Evolutionary conservation across 1,284 basidiomycete species (phyloP), one percentile per base, ranked within the genome.

Genomic region (Stereum hirsutum): DNA sequence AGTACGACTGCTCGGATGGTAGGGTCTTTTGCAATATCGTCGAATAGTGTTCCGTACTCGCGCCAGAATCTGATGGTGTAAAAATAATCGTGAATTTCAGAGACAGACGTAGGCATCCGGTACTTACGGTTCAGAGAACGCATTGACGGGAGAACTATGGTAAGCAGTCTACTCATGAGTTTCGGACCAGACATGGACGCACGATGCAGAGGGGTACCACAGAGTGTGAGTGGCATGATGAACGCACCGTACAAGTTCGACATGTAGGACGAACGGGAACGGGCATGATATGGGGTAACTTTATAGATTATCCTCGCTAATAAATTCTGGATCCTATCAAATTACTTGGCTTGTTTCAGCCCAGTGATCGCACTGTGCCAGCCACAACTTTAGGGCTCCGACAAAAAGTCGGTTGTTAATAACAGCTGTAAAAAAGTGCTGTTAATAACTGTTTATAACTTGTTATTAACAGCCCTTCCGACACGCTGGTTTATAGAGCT

Each of bases 51-150:
- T 2, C 74, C 74, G 25, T 89, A 76, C 42, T 83, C 83, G 32
- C 60, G 61, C 87, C 88, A 92, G 57, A 84, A 81, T 37, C 85
- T 89, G 48, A 14, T 14, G n/a, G n/a, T n/a, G n/a, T n/a, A n/a
- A n/a, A n/a, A n/a, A n/a, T 14, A 23, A 14, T 14, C 5, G 23
- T 21, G 31, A n/a, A 23, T 24, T 21, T 11, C 20, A 30, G 4
- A n/a, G n/a, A n/a, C n/a, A n/a, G n/a, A n/a, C n/a, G n/a, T 17
- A 24, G 28, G 31, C 17, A 35, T 7, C 20, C 6, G 20, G 12
- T 7, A 30, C 50, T n/a, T 33, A 51, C 50, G 17, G 24, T 26
- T 33, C 36, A 26, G 34, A 44, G 26, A 51, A 42, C 11, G 46
- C 49, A 21, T 51, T 51, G n/a, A 51, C 46, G 19, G 49, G 49